Base-by-base conservation (phyloP, 169 alveolate genomes). In the Plasmodium adleri region DNA sequence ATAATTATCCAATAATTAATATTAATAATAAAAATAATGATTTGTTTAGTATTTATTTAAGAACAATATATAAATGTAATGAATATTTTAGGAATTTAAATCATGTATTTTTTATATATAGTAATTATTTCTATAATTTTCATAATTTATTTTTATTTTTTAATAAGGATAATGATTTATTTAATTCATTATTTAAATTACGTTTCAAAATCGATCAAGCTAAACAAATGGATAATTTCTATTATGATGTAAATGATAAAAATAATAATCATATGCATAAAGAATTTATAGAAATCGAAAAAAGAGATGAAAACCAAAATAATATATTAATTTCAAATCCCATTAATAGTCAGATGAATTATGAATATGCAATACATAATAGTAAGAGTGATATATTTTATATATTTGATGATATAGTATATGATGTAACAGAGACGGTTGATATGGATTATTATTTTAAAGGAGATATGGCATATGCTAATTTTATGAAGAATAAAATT, bases 1-100 rank as follows among this genome's bases (percentile, higher is more conserved):
- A 80, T 49, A 80, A 80, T 26, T 43, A 80, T 28, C 90, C 90
- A 4, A 56, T 80, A 7, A 80, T 80, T 56, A 80, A 80, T 52
- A 47, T 80, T 17, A 80, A 80, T 43, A 62, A 70, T 2, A 49
- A 52, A 43, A 32, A 80, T 15, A 58, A 67, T 50, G 72, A 80
- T 12, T 52, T 80, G 0, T 47, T 80, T 12, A 80, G 72, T 24
- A 28, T 80, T 0, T 80, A 67, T 50, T 43, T 80, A 28, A 80
- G 70, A 8, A 49, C 71, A 22, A 56, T 80, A 80, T 80, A 80
- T 60, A 66, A 24, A 6, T 24, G 70, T 15, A 80, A 80, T 32
- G 85, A 67, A 26, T 8, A 80, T 22, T 80, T 80, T 26, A 39
- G 90, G 58, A 80, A 80, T 15, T 60, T 80, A 12, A 80, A 80